phyloP scores from a whole-genome alignment of 2,329 filamentous ascomycete genomes.

The Teratosphaeria viscida region DNA sequence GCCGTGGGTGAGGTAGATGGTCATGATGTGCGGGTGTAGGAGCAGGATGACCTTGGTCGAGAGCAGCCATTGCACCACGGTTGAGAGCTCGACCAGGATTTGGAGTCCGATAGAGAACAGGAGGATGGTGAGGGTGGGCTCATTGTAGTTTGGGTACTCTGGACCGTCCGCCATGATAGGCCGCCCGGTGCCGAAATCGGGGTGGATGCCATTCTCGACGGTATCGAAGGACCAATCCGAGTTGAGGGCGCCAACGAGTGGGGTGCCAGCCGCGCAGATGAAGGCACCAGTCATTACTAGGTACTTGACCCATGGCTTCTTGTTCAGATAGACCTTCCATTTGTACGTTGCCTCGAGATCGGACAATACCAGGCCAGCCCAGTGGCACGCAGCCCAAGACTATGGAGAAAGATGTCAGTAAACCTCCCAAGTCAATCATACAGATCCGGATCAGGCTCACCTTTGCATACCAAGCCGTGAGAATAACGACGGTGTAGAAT shows the following conservation, averaged over 20 bases:
- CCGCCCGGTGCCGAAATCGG: constrained; percentile 29
- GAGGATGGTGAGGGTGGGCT: constrained; percentile 34
- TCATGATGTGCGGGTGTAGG: constrained; percentile 38
- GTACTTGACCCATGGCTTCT: constrained; percentile 26
- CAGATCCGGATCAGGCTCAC: neutral
- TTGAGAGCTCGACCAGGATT: constrained; percentile 22
- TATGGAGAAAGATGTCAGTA: constrained; percentile 6
- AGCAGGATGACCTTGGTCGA: constrained; percentile 29
- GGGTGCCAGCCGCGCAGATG: constrained; percentile 1
- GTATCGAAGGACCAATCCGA: constrained; percentile 12
- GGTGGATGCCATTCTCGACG: constrained; percentile 34
- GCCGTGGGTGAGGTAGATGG: constrained; percentile 39
- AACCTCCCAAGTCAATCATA: neutral
- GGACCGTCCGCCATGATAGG: constrained; percentile 30
- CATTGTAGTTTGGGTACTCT: constrained; percentile 33
- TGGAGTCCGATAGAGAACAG: constrained; percentile 28
- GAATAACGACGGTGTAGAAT: constrained; percentile 33
- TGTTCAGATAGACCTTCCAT: constrained; percentile 29
- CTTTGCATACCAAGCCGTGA: constrained; percentile 33
- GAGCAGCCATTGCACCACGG: constrained; percentile 31
- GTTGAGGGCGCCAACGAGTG: constrained; percentile 5
- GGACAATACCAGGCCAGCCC: constrained; percentile 33
- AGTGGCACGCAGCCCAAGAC: constrained; percentile 35
- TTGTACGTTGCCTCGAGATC: constrained; percentile 38
- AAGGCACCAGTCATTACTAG: constrained; percentile 20